Percentiles rank a stretch among this genome's conserved stretches.
phyloP scores from a whole-genome alignment of 2,329 filamentous ascomycete genomes.

The Fusarium subtropicale region DNA sequence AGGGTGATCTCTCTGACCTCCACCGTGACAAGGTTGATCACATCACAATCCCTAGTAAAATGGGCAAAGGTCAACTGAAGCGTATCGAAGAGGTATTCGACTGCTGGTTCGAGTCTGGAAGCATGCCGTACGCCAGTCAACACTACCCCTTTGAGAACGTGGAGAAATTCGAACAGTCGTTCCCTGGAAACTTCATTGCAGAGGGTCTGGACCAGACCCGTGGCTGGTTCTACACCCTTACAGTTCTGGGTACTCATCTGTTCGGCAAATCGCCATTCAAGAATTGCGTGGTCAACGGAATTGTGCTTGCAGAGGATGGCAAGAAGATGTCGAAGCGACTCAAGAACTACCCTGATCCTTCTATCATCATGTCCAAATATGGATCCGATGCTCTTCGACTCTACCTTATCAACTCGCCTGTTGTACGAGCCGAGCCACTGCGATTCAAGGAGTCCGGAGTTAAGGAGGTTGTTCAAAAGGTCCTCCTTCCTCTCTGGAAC shows the following conservation, averaged over 20 bases:
- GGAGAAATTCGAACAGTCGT: slow-evolving; percentile 81
- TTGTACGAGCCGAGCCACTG: slow-evolving; percentile 90
- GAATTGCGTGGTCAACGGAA: slow-evolving; percentile 96
- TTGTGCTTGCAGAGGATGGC: slow-evolving; percentile 91
- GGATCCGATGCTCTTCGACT: slow-evolving; percentile 92
- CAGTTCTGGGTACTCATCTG: slow-evolving; percentile 88
- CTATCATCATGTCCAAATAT: slow-evolving; percentile 84
- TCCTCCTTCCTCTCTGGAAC: slow-evolving; percentile 93
- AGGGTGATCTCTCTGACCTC: slow-evolving; percentile 84
- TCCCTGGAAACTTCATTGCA: slow-evolving; percentile 94
- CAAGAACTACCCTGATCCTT: slow-evolving; percentile 95
- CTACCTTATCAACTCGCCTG: slow-evolving; percentile 97
- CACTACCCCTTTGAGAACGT: slow-evolving; percentile 94
- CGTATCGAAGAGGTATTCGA: slow-evolving; percentile 92
- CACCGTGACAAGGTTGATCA: slow-evolving; percentile 94
- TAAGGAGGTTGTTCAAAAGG: slow-evolving; percentile 93
- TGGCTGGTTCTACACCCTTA: slow-evolving; percentile 96
- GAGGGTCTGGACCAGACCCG: slow-evolving; percentile 94
- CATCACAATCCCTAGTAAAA: slow-evolving; percentile 92
- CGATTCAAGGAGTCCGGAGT: slow-evolving; percentile 93
- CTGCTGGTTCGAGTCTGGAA: slow-evolving; percentile 97
- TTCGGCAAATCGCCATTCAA: slow-evolving; percentile 89
- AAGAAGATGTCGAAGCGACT: slow-evolving; percentile 99
- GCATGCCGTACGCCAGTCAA: slow-evolving; percentile 91
- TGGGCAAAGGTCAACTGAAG: slow-evolving; percentile 84